Conservation (phyloP, 148 eudicot genomes). For the Silene latifolia region DNA sequence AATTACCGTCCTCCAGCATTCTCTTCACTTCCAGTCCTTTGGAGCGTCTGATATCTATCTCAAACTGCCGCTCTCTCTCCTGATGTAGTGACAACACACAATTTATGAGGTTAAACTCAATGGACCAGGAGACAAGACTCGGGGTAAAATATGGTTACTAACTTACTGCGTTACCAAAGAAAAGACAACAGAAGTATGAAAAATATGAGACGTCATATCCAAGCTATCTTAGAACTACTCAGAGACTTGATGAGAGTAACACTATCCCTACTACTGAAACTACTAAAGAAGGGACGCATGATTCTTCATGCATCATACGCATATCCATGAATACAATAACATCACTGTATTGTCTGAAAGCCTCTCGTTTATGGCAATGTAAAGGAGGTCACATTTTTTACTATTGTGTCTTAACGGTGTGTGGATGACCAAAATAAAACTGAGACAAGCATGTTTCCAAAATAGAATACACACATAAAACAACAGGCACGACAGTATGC, state of each 20-base stretch:
- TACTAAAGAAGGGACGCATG: background rate
- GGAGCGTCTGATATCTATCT: slow-evolving; percentile 73
- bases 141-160: background rate
- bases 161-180: background rate
- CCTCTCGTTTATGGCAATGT: background rate
- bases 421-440: too few species aligned
- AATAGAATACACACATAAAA: too few species aligned
- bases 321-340: too few species aligned
- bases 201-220: background rate
- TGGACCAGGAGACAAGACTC: background rate
- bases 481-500: background rate
- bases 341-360: too few species aligned
- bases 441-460: too few species aligned
- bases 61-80: slow-evolving; percentile 95
- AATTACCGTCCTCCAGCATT: slow-evolving; percentile 94
- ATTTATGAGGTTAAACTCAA: background rate
- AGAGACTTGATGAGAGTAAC: background rate
- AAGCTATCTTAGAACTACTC: background rate
- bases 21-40: slow-evolving; percentile 89
- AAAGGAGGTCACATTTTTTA: too few species aligned
- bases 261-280: background rate
- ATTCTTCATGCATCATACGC: background rate
- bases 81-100: slow-evolving; percentile 32
- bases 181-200: background rate
- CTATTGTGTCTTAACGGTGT: too few species aligned